Evolutionary conservation across 345 rosid species (phyloP).

Genomic region (Mangifera indica): DNA sequence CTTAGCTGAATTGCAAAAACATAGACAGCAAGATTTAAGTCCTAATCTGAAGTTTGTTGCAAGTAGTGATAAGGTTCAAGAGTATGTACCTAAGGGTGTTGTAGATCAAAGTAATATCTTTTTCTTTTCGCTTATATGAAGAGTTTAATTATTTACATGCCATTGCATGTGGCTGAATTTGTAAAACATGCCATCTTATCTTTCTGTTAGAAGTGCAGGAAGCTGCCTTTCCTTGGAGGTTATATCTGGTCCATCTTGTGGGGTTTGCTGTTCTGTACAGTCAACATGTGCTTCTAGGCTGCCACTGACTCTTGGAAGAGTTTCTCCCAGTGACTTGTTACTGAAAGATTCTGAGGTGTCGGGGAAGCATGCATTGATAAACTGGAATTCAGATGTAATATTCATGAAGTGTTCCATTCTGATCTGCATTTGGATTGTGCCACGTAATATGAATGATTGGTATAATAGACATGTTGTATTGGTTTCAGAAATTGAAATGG

Average conservation of each 20-base stretch:
- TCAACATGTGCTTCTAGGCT: slow-evolving; percentile 70
- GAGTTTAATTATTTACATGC: slow-evolving; percentile 23
- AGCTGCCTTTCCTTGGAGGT: slow-evolving; percentile 86
- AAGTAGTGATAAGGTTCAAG: slow-evolving; percentile 35
- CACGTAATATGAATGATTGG: slow-evolving; percentile 13
- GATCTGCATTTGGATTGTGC: slow-evolving; percentile 19
- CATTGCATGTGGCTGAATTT: slow-evolving; percentile 30
- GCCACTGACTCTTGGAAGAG: slow-evolving; percentile 87
- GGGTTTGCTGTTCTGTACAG: slow-evolving; percentile 50
- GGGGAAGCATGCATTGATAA: slow-evolving; percentile 93
- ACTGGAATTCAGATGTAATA: slow-evolving; percentile 79
- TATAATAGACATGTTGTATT: slow-evolving; percentile 16
- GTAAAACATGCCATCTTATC: slow-evolving; percentile 47
- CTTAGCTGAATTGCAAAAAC: slow-evolving; percentile 42
- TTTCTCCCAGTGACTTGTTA: slow-evolving; percentile 66
- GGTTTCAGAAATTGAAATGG: slow-evolving; percentile 84
- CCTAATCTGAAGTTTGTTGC: slow-evolving; percentile 27
- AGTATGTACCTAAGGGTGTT: slow-evolving; percentile 34
- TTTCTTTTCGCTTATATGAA: slow-evolving; percentile 27
- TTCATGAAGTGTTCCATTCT: slow-evolving; percentile 20
- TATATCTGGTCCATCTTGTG: slow-evolving; percentile 81
- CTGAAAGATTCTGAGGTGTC: slow-evolving; percentile 93
- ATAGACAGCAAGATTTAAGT: slow-evolving; percentile 38
- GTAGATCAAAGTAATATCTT: slow-evolving; percentile 72
- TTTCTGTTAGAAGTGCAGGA: slow-evolving; percentile 89